These are phyloP conservation scores for Cercospora brassicicola DNA, from an alignment of 2,329 filamentous ascomycete species.

Conservation along the genomic window DNA sequence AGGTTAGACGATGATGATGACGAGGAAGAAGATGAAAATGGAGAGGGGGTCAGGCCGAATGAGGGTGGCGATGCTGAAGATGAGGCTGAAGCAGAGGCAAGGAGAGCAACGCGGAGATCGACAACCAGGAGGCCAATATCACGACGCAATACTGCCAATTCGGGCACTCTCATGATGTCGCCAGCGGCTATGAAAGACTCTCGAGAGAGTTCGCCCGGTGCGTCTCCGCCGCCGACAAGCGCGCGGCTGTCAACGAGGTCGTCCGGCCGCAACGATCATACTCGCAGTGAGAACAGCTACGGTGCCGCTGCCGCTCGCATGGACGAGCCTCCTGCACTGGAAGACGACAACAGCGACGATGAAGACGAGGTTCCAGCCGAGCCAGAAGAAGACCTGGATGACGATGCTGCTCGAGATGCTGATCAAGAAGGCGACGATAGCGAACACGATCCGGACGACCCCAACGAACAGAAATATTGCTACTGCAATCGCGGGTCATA, in stretches of 20 bases:
- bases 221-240: conserved; percentile 25
- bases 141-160: conserved; percentile 25
- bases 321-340: conserved; percentile 15
- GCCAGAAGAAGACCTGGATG: conserved; percentile 23
- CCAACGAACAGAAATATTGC: conserved; percentile 62
- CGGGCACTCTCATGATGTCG: conserved; percentile 20
- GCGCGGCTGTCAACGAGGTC: conserved; percentile 21
- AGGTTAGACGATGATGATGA: conserved; percentile 38
- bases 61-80: conserved; percentile 8
- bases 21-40: conserved; percentile 29
- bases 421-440: conserved; percentile 25
- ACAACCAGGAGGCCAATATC: conserved; percentile 24
- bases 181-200: conserved; percentile 18
- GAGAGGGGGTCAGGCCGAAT: conserved; percentile 7
- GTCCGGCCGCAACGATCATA: conserved; percentile 12
- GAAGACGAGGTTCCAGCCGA: conserved; percentile 18
- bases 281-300: conserved; percentile 15
- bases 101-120: conserved; percentile 15
- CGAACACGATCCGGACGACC: conserved; percentile 48
- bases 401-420: conserved; percentile 25
- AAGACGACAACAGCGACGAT: conserved; percentile 5
- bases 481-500: conserved; percentile 66
- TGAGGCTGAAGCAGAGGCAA: conserved; percentile 20
- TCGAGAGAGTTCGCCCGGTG: conserved; percentile 23
- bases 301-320: conserved; percentile 5